These are phyloP conservation scores for Kuraishia piskuri DNA, from an alignment of 805 yeast species.

Conservation along the genomic window DNA sequence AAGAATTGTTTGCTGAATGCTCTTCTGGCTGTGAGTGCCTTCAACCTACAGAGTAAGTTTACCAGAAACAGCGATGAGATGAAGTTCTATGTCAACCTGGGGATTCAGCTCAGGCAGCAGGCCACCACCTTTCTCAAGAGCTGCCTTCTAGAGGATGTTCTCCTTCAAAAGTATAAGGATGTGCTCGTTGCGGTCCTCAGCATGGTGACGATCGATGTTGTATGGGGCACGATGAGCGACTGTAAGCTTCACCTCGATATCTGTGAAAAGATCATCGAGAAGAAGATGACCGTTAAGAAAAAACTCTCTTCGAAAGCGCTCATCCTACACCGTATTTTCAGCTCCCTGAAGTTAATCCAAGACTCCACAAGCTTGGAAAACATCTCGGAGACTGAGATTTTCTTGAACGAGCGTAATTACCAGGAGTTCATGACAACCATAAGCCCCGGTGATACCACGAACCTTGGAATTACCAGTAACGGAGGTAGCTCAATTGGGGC, in stretches of 20 bases:
- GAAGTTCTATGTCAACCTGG: slow-evolving; percentile 63
- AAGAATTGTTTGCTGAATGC: slow-evolving; percentile 75
- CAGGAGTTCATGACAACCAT: slow-evolving; percentile 22
- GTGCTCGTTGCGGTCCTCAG: slow-evolving; percentile 75
- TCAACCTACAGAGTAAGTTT: slow-evolving; percentile 68
- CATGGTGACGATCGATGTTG: slow-evolving; percentile 82
- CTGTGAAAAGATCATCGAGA: slow-evolving; percentile 66
- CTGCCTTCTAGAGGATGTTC: slow-evolving; percentile 43
- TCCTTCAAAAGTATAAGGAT: slow-evolving; percentile 69
- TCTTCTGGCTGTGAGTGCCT: slow-evolving; percentile 72
- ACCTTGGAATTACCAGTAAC: not conserved
- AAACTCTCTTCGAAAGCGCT: slow-evolving; percentile 68
- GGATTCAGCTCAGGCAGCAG: slow-evolving; percentile 65
- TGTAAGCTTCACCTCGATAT: slow-evolving; percentile 68
- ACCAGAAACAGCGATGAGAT: slow-evolving; percentile 57
- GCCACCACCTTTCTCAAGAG: slow-evolving; percentile 60
- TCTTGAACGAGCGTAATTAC: slow-evolving; percentile 25
- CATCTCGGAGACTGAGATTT: slow-evolving; percentile 23
- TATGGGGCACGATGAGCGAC: slow-evolving; percentile 87
- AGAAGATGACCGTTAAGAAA: slow-evolving; percentile 58
- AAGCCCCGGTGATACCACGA: not conserved
- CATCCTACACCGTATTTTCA: slow-evolving; percentile 68
- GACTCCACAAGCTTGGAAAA: slow-evolving; percentile 55
- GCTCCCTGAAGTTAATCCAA: slow-evolving; percentile 66
- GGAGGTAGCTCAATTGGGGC: not conserved